Evolutionary conservation across 2,329 filamentous ascomycete genomes (phyloP).

Genomic region (Paradendryphiella salina): DNA sequence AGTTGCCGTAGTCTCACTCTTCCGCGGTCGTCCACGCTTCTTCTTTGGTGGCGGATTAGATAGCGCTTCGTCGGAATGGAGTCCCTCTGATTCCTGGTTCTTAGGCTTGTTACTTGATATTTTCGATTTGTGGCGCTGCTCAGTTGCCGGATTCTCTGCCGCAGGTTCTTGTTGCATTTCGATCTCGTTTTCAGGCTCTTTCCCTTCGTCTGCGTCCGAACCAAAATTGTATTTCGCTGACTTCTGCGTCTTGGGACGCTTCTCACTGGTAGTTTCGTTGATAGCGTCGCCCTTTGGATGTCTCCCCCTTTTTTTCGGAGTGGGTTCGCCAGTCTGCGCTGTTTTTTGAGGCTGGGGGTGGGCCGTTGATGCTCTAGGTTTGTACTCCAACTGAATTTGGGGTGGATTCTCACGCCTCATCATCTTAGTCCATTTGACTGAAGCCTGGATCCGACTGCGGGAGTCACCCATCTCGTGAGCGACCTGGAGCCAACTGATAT

Average conservation of each 20-base stretch:
- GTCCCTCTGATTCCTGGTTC: not conserved
- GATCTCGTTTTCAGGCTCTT: not conserved
- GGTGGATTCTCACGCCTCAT: conserved; percentile 13
- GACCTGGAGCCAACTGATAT: conserved; percentile 68
- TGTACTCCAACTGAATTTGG: conserved; percentile 19
- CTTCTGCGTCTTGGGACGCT: not conserved
- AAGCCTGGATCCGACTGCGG: conserved; percentile 69
- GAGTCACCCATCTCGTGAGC: conserved; percentile 64
- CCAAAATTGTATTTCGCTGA: not conserved
- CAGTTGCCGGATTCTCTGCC: not conserved
- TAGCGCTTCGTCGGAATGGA: not conserved
- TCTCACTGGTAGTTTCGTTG: not conserved
- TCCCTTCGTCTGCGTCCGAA: not conserved
- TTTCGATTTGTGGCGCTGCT: not conserved
- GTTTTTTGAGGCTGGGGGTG: not conserved
- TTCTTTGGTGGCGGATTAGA: not conserved
- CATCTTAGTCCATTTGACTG: conserved; percentile 64
- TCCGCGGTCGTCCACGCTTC: not conserved
- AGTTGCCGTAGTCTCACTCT: not conserved
- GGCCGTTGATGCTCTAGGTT: conserved; percentile 1
- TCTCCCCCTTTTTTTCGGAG: conserved; percentile 1
- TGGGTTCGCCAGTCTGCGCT: not conserved
- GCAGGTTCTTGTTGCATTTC: not conserved
- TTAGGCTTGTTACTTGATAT: not conserved
- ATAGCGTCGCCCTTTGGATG: not conserved